Percentiles rank a stretch among this genome's conserved stretches.
These are phyloP conservation scores for Trametes elegans DNA, from an alignment of 768 basidiomycete species.

Conservation along the genomic window DNA sequence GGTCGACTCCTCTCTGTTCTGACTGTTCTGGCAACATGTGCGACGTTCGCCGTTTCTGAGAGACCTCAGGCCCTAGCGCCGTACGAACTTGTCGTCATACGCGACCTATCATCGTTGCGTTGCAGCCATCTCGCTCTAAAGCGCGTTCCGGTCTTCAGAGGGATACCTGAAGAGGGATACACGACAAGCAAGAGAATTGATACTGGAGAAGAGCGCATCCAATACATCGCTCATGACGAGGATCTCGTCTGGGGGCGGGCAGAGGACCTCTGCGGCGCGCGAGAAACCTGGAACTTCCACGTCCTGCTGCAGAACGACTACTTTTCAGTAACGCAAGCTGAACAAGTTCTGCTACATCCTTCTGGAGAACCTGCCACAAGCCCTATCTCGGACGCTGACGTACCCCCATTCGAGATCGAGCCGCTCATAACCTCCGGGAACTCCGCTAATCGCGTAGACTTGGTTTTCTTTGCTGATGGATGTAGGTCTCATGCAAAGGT, in stretches of 20 bases:
- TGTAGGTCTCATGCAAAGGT: slow-evolving; percentile 44
- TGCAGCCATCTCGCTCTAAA: slow-evolving; percentile 19
- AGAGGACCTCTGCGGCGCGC: slow-evolving; percentile 2
- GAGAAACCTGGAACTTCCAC: not conserved
- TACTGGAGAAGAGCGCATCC: slow-evolving; percentile 18
- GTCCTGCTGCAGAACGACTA: not conserved
- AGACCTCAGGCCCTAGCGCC: too few species aligned
- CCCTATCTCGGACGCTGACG: not conserved
- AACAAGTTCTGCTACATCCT: slow-evolving; percentile 1
- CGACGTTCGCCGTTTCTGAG: too few species aligned
- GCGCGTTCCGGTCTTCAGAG: slow-evolving; percentile 17
- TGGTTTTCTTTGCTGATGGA: slow-evolving; percentile 78
- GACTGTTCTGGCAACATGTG: too few species aligned
- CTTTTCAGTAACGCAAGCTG: not conserved
- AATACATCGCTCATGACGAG: slow-evolving; percentile 11
- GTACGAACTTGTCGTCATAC: slow-evolving; percentile 23
- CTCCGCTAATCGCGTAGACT: slow-evolving; percentile 63
- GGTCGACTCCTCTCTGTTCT: too few species aligned
- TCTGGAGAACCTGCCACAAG: too few species aligned
- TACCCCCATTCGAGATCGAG: slow-evolving; percentile 50
- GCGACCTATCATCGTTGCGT: slow-evolving; percentile 2
- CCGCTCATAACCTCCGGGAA: slow-evolving; percentile 63
- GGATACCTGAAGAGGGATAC: not conserved
- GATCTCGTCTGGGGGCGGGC: slow-evolving; percentile 2
- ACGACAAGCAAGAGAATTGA: not conserved